Base-by-base conservation (phyloP, 1,284 basidiomycete genomes). In the Athelia psychrophila region DNA sequence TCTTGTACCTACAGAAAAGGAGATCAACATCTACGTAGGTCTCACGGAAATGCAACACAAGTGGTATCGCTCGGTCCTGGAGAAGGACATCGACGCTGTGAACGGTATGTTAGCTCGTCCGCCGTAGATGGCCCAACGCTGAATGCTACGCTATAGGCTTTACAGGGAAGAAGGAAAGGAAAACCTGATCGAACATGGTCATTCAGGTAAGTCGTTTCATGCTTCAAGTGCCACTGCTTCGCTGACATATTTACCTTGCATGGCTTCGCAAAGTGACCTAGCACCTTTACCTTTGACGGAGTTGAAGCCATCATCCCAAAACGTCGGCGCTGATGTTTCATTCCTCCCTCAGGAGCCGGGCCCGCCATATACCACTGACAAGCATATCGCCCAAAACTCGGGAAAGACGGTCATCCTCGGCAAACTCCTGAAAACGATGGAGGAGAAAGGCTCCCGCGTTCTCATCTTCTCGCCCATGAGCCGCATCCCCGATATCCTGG, bases 401-500 rank as follows among this genome's bases (percentile, higher is more conserved):
- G 97, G 95, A 53, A 99, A 99, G 74, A 98, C 99, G 95, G 77
- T 96, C 50, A 96, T 99, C 56, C 82, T 99, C 23, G 95, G 99
- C 76, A 98, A 95, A 69, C 78, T 99, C 0, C 83, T 98, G 44
- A 78, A 81, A 58, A 84, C 80, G 44, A 91, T 98, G 91, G 94
- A 93, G 68, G 86, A 77, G 38, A 95, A 96, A 70, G 96, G 95
- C 12, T 97, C 93, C 2, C 85, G 96, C 12, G 93, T 96, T 2
- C 84, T 98, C 57, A 98, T 99, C 59, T 99, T 99, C 77, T 95
- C 92, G 60, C 96, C 98, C 71, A 99, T 99, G 96, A 95, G 92
- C 71, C 90, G 96, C 42, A 87, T 95, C 23, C 67, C 83, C 50
- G 97, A 99, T 70, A 99, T 99, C 56, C 72, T 99, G n/a, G n/a